Base-by-base conservation (phyloP, 2,329 filamentous ascomycete genomes). In the Beauveria scarabaeidicola region DNA sequence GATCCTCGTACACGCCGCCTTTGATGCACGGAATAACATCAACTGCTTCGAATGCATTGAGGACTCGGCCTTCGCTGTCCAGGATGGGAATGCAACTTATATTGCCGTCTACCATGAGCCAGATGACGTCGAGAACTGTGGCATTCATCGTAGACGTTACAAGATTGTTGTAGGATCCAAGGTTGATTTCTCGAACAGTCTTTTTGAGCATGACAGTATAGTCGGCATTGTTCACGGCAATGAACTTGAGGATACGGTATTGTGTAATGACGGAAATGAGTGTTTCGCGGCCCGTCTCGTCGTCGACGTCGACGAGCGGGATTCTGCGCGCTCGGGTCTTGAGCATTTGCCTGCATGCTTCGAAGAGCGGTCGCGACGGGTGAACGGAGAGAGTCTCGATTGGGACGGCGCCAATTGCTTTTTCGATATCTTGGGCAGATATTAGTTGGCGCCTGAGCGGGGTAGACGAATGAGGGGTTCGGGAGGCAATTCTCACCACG, bases 191-290 rank as follows among this genome's bases (percentile, higher is more conserved):
- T 62, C 85, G 84, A 60, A 99, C 80, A 10, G 91, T 87, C 75
- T 96, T 97, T 70, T 90, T 90, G 62, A 99, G 77, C 69, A 91
- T 83, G 67, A 95, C 88, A 5, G 93, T 97, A 70, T 96, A 89
- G 66, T 87, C 86, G 68, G 87, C 84, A 66, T 83, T 84, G 74
- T 99, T 99, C 74, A 99, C 93, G 11, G 94, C 92, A 63, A 99
- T 95, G 72, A 99, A 99, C 72, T 99, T 99, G 64, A 99, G 83
- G 66, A 99, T 97, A 61, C 95, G 89, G 74, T 99, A 99, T 73
- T 99, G 94, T 0, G 94, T 99, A 61, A 99, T 89, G 62, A 99
- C 94, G 67, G 91, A 97, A 62, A 99, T 90, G 19, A 99, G 91
- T 76, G 93, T 94, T 69, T 94, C 87, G 63, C 91, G 84, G 60